These are phyloP conservation scores for Monosporascus sp. DNA, from an alignment of 2,329 filamentous ascomycete genomes.

Conservation along the genomic window DNA sequence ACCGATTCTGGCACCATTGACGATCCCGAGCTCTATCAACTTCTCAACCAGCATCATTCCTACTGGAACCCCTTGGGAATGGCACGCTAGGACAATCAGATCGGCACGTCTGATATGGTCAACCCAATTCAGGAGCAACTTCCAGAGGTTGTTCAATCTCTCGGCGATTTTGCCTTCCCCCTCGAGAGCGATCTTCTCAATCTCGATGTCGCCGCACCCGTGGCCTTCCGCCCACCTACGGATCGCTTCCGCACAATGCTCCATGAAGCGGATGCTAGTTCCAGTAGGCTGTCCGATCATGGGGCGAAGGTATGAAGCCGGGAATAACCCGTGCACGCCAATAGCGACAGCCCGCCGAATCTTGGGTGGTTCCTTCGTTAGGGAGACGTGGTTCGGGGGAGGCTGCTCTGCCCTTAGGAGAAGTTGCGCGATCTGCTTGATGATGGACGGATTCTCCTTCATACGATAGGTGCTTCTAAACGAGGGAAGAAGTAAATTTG, in stretches of 20 bases:
- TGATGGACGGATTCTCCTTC: slow-evolving; percentile 62
- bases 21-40: slow-evolving; percentile 82
- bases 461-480: slow-evolving; percentile 64
- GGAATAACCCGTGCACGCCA: slow-evolving; percentile 91
- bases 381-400: slow-evolving; percentile 65
- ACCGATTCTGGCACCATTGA: slow-evolving; percentile 71
- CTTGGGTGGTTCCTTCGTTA: slow-evolving; percentile 61
- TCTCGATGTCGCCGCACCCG: slow-evolving; percentile 69
- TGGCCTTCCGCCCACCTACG: slow-evolving; percentile 73
- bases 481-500: slow-evolving; percentile 65
- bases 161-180: slow-evolving; percentile 90
- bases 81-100: slow-evolving; percentile 85
- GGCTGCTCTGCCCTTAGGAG: slow-evolving; percentile 51
- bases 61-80: slow-evolving; percentile 94
- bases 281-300: slow-evolving; percentile 93
- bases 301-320: slow-evolving; percentile 77
- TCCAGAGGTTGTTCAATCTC: slow-evolving; percentile 89
- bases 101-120: slow-evolving; percentile 84
- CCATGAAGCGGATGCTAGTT: slow-evolving; percentile 89
- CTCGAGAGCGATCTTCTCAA: slow-evolving; percentile 91
- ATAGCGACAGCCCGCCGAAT: slow-evolving; percentile 87
- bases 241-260: slow-evolving; percentile 78
- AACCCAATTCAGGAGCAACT: slow-evolving; percentile 89
- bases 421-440: slow-evolving; percentile 60
- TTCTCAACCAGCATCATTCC: slow-evolving; percentile 89